Base-by-base conservation (phyloP, 306 rosid genomes). In the Ormosia semicastrata region DNA sequence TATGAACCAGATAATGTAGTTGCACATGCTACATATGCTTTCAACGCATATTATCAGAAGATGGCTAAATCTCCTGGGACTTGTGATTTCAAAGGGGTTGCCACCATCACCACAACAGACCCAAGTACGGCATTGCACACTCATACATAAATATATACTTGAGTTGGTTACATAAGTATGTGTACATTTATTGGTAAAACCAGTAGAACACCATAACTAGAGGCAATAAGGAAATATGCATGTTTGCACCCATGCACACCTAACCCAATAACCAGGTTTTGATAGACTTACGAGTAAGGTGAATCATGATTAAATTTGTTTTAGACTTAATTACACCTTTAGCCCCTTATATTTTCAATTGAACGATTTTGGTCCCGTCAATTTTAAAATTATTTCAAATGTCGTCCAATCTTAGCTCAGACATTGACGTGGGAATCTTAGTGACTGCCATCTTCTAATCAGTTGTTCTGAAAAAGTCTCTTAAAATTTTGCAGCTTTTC, bases 21-120 rank as follows among this genome's bases (percentile, higher is more conserved):
- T 54, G 58, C 91, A 5, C 98, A 94, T 58, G 79, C 97, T 63
- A 78, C 98, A 15, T 94, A 92, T 75, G 97, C 98, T 64, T 89
- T 94, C 86, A 94, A 94, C 89, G 89, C 97, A 37, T 94, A 94
- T 69, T 94, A 79, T 84, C 98, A 94, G 89, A 66, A 63, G 86
- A 91, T 92, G 98, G 90, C 84, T 2, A 94, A 92, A 87, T 85
- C 93, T 66, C 59, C 89, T 13, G 98, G 98, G 70, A 91, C 97
- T 18, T 94, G 98, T 80, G 97, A 94, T 87, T 94, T 94, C 82
- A 94, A 94, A 81, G 97, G 98, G 75, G 98, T 90, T 77, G 98
- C 98, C 34, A 54, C 91, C 15, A 60, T 94, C 84, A 91, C 97
- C 43, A 91, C 98, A 70, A 91, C 93, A 47, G 91, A 94, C 76